These are phyloP conservation scores for Aspergillus pseudotamarii DNA, from an alignment of 2,329 filamentous ascomycete genomes.

Conservation along the genomic window DNA sequence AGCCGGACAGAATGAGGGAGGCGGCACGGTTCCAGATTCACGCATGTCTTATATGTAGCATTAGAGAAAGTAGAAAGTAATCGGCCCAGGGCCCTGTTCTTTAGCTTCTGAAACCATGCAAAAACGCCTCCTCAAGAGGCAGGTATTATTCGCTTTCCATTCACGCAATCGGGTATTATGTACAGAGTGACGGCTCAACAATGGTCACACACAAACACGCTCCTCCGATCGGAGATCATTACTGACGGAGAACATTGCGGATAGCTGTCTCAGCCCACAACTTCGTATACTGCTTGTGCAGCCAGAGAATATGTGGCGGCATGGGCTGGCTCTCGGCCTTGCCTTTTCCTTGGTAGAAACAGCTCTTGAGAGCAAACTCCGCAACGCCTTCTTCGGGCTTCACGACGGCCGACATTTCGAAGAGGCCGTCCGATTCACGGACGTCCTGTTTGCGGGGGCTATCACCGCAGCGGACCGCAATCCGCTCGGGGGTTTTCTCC, in stretches of 20 bases:
- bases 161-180: neutral
- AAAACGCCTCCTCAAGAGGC: neutral
- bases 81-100: neutral
- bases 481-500: slow-evolving; percentile 61
- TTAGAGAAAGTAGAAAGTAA: neutral
- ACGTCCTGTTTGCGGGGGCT: slow-evolving; percentile 61
- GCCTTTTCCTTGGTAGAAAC: slow-evolving; percentile 60
- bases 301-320: slow-evolving; percentile 51
- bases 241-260: slow-evolving; percentile 16
- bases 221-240: slow-evolving; percentile 13
- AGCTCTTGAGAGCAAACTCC: slow-evolving; percentile 67
- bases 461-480: slow-evolving; percentile 68
- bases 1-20: no score
- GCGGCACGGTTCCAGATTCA: no score
- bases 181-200: neutral
- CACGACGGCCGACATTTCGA: slow-evolving; percentile 64
- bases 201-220: neutral
- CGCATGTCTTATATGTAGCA: no score
- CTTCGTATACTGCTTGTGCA: slow-evolving; percentile 60
- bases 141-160: neutral
- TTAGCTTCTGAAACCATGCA: neutral
- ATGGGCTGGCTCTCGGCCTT: slow-evolving; percentile 49
- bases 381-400: slow-evolving; percentile 62
- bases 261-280: slow-evolving; percentile 59
- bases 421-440: slow-evolving; percentile 66